Conservation (phyloP, 306 rosid genomes). For the Biancaea sappan region DNA sequence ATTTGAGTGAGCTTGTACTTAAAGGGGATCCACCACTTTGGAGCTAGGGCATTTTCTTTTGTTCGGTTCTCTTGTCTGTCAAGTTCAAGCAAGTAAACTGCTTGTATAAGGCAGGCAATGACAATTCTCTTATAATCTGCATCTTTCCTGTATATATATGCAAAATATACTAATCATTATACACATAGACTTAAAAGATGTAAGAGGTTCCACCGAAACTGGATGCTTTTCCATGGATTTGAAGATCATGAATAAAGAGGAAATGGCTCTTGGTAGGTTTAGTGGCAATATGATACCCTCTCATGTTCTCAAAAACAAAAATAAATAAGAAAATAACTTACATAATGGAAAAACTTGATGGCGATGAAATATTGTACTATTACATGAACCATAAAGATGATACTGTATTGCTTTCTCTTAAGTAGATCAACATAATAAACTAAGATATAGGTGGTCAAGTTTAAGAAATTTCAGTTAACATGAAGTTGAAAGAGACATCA, state of each 20-base stretch:
- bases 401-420: not conserved
- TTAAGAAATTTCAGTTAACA: not conserved
- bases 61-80: conserved; percentile 85
- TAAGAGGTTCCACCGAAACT: not conserved
- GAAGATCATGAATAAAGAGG: conserved; percentile 6
- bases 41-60: conserved; percentile 67
- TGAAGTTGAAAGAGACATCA: not conserved
- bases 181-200: not conserved
- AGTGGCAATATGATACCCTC: not conserved
- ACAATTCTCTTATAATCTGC: conserved; percentile 77
- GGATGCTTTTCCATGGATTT: not conserved
- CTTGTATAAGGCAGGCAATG: conserved; percentile 89
- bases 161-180: conserved; percentile 1
- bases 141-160: conserved; percentile 65
- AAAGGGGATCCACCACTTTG: conserved; percentile 97
- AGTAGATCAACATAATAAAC: not conserved
- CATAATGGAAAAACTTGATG: not conserved
- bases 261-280: conserved; percentile 10
- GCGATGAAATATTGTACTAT: not conserved
- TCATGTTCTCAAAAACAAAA: not conserved
- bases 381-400: not conserved
- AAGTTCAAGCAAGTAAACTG: conserved; percentile 86
- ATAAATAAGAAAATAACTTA: not conserved
- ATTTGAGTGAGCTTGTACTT: conserved; percentile 74
- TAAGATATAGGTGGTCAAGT: not conserved